Percentiles rank a stretch among this genome's conserved stretches.
Evolutionary conservation across 306 rosid species (phyloP).

Genomic region (Mimosa pudica): DNA sequence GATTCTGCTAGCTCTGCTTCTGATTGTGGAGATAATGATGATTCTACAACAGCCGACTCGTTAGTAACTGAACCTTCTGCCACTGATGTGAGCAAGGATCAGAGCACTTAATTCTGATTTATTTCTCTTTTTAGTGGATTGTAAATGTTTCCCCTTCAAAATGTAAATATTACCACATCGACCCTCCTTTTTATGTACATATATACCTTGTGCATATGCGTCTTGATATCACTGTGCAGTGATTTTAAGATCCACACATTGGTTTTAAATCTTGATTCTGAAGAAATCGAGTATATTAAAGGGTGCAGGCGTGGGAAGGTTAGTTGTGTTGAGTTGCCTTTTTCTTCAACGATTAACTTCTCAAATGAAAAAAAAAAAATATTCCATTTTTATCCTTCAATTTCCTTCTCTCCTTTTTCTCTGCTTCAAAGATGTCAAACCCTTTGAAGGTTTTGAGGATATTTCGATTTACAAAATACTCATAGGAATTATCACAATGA

Average conservation of each 20-base stretch:
- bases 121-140: background rate
- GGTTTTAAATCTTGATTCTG: no score
- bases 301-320: no score
- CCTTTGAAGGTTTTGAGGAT: background rate
- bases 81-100: constrained; percentile 35
- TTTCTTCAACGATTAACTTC: no score
- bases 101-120: constrained; percentile 23
- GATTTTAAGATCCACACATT: no score
- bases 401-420: background rate
- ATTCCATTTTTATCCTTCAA: background rate
- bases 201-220: no score
- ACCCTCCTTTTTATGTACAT: background rate
- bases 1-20: constrained; percentile 71
- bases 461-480: background rate
- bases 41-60: constrained; percentile 25
- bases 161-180: constrained; percentile 27
- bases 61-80: constrained; percentile 34
- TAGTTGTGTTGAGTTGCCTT: no score
- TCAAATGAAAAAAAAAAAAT: no score
- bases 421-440: background rate
- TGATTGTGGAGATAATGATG: constrained; percentile 55
- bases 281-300: no score
- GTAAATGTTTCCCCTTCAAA: constrained; percentile 7
- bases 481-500: background rate
- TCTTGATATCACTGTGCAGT: no score